Conservation (phyloP, 345 rosid species). For the Nasturtium officinale region DNA sequence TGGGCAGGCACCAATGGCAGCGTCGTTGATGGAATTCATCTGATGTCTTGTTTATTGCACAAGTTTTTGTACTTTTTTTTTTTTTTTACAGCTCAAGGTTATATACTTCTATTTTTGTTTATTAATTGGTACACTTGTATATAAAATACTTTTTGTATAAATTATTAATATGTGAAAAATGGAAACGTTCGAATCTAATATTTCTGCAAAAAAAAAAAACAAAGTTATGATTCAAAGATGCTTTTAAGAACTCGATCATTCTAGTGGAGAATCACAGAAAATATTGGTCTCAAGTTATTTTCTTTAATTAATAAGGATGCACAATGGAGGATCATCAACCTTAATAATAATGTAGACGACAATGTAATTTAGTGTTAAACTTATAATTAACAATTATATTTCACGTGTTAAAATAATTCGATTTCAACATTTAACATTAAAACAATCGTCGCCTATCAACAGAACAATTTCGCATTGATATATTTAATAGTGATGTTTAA, state of each 20-base stretch:
- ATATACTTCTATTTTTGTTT: too few relatives aligned
- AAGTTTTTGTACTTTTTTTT: not conserved
- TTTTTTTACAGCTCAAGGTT: not conserved
- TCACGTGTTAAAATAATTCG: slow-evolving; percentile 16
- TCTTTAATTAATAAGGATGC: slow-evolving; percentile 8
- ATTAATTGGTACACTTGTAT: not conserved
- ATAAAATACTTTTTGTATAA: not conserved
- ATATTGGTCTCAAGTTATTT: slow-evolving; percentile 14
- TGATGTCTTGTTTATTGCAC: not conserved
- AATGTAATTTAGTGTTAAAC: not conserved
- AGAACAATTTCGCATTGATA: not conserved
- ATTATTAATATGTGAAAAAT: not conserved
- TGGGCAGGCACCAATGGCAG: not conserved
- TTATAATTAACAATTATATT: not conserved
- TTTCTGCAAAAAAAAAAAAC: not conserved
- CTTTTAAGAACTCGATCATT: slow-evolving; percentile 16
- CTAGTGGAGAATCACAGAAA: slow-evolving; percentile 39
- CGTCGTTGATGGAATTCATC: not conserved
- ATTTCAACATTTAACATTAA: not conserved
- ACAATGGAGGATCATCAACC: slow-evolving; percentile 20
- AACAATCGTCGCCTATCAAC: not conserved
- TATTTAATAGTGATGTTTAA: not conserved
- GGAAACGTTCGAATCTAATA: not conserved
- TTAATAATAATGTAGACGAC: not conserved
- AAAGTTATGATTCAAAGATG: slow-evolving; percentile 20